These are phyloP conservation scores for Tylopilus sp. DNA, from an alignment of 1,284 basidiomycete species.

Conservation along the genomic window DNA sequence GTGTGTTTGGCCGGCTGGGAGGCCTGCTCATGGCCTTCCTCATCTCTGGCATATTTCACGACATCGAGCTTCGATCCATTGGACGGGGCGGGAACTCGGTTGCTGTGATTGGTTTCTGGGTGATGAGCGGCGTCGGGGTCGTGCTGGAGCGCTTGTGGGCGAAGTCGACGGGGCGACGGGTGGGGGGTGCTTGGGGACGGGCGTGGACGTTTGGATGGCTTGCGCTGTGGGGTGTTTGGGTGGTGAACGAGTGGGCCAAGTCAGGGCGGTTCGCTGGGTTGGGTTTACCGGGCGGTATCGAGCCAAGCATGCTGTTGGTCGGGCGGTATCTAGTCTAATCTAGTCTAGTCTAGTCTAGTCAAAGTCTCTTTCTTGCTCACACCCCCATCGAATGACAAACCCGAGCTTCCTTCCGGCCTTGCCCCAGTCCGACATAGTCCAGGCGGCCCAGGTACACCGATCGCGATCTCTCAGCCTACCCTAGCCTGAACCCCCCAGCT, in stretches of 20 bases:
- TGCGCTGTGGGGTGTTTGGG: constrained; percentile 41
- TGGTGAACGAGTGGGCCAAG: constrained; percentile 49
- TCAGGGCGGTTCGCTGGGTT: constrained; percentile 34
- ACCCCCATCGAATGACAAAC: constrained; percentile 1
- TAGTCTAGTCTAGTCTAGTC: too few relatives aligned
- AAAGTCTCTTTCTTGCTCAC: neutral
- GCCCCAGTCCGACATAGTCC: constrained; percentile 28
- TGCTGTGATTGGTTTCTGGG: constrained; percentile 18
- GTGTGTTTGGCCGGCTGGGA: constrained; percentile 43
- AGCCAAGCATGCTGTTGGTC: constrained; percentile 15
- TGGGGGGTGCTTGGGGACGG: constrained; percentile 45
- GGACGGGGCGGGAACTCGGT: constrained; percentile 47
- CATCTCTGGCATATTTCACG: constrained; percentile 54
- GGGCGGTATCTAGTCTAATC: neutral
- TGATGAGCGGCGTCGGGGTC: constrained; percentile 50
- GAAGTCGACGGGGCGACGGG: constrained; percentile 36
- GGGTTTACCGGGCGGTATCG: constrained; percentile 8
- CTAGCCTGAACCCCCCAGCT: constrained; percentile 35
- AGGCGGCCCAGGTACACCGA: constrained; percentile 31
- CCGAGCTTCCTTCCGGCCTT: constrained; percentile 29
- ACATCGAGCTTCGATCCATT: constrained; percentile 52
- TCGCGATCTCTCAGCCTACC: neutral
- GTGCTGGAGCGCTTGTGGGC: constrained; percentile 47
- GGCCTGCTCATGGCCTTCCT: constrained; percentile 52
- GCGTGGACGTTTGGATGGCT: constrained; percentile 51